Evolutionary conservation across 495 filamentous ascomycete species (phyloP), one percentile per base, ranked within the genome.

Genomic region (Hypoxylon cercidicola): DNA sequence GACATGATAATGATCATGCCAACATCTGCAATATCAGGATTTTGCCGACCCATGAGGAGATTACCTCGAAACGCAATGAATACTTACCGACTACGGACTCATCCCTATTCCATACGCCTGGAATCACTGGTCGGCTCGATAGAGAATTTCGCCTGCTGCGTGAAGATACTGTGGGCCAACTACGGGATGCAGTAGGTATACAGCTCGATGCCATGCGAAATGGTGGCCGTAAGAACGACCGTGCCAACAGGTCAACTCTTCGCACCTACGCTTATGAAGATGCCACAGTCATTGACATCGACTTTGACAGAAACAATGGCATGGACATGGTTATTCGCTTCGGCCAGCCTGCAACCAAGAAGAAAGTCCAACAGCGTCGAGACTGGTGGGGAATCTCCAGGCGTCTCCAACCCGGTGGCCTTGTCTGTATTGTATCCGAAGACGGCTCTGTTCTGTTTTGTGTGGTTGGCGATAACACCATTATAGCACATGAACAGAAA

Each of bases 1-100:
- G 89, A 3, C 89, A 93, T 57, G 84, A 90, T 70, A 93, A 92
- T 66, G 89, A 92, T 69, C 72, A 85, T 45, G 78, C 71, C 0
- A 73, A 84, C 64, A 89, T 91, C 52, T 57, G 64, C n/a, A 65
- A 87, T 3, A 88, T 92, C 40, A 71, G 74, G 43, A 86, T 91
- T 40, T 70, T 92, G 16, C 90, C 89, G 0, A 90, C 88, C 0
- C 74, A 75, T 3, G 68, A 83, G 37, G 90, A 92, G 70, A 87
- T 91, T 43, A 61, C 70, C 1, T 83, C 79, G 19, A 43, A 65
- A 11, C 76, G 81, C 2, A 60, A 68, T 0, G 86, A 90, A 57
- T 93, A 88, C 66, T 73, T 91, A 0, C 90, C 90, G 3, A 67
- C 72, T 7, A 82, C 73, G 1, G 79, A 90, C 61, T 62, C 72